phyloP scores from a whole-genome alignment of 2,329 filamentous ascomycete genomes.

The Aureobasidium sp. region DNA sequence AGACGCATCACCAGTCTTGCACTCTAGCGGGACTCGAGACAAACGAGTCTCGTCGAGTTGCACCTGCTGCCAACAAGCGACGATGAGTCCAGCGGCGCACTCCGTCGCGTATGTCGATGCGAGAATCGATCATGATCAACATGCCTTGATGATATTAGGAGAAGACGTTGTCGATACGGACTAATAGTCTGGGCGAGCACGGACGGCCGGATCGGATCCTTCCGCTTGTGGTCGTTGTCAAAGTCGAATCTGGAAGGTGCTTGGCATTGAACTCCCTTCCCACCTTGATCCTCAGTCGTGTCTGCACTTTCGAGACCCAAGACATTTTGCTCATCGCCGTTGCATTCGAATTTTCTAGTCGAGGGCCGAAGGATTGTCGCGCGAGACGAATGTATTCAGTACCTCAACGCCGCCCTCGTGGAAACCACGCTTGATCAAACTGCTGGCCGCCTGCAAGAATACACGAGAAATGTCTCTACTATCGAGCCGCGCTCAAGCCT shows the following conservation, averaged over 20 bases:
- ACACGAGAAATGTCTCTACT: constrained; percentile 1
- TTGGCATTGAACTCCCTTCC: background rate
- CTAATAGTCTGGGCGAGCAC: background rate
- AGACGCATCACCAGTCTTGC: background rate
- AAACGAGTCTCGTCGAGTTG: no score
- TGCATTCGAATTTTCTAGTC: background rate
- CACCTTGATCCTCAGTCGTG: background rate
- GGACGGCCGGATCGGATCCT: constrained; percentile 5
- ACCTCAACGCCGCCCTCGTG: background rate
- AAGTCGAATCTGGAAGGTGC: background rate
- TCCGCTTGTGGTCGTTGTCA: background rate
- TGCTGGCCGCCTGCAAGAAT: background rate
- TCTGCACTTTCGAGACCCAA: background rate
- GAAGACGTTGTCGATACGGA: constrained; percentile 11
- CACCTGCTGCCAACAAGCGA: background rate
- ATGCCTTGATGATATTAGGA: background rate
- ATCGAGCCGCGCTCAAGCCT: background rate
- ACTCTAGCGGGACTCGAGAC: background rate
- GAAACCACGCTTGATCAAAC: background rate
- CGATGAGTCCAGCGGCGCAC: constrained; percentile 5
- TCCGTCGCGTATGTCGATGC: background rate
- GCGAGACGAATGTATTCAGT: background rate
- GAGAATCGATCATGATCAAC: background rate
- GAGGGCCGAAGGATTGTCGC: background rate
- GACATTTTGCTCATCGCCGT: background rate